Base-by-base conservation (phyloP, 768 basidiomycete genomes). In the Tricholoma matsutake region DNA sequence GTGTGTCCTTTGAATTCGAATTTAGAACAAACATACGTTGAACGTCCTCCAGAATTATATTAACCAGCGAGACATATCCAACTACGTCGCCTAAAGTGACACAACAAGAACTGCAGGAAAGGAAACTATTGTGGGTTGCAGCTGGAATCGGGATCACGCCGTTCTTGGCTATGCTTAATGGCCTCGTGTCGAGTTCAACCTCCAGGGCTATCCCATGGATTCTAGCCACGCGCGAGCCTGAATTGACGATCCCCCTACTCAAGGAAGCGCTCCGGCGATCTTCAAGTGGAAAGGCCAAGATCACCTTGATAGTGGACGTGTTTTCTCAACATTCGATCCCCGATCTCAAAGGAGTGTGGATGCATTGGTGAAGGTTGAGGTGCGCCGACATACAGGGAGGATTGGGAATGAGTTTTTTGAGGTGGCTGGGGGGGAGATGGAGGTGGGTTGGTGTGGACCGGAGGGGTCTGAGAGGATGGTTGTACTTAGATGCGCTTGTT, bases 111-210 rank as follows among this genome's bases (percentile, higher is more conserved):
- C 63, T 69, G 1, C 60, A 77, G 18, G 43, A 62, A 9, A 67
- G 60, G 14, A 73, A 73, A 32, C 65, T 85, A 29, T 69, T 86
- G 28, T 87, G 84, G 84, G 71, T 84, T n/a, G 85, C 84, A 1
- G 86, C 85, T 22, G 86, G 86, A 0, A 87, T 88, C 41, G 86
- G 87, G 3, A 52, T 88, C 18, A 88, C 87, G 16, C 86, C 85
- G 0, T 88, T 85, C 69, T 66, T 88, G n/a, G 78, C 79, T 28
- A 79, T 87, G 81, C 73, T 85, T 0, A 59, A 62, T 22, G 57
- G 59, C 57, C 56, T 67, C 14, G 61, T 20, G 13, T 32, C 51
- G 10, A 29, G 28, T 31, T 16, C 28, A 16, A 29, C n/a, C n/a
- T n/a, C n/a, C n/a, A n/a, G n/a, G n/a, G n/a, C n/a, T n/a, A n/a